These are phyloP conservation scores for Pelargonium citronellum DNA, from an alignment of 441 rosid genomes.

Conservation along the genomic window DNA sequence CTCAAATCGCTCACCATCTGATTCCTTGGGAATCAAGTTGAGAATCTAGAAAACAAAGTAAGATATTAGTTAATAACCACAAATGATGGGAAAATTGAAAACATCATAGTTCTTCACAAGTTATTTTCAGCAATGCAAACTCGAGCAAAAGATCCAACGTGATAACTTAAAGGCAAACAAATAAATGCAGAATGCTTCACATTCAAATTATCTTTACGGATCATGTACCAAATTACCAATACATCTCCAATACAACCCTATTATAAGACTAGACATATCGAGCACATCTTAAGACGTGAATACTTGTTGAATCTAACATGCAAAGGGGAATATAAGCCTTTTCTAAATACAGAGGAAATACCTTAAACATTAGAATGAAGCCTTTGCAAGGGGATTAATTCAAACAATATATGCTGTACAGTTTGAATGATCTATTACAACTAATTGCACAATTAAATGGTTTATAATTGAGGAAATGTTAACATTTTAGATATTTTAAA, in stretches of 20 bases:
- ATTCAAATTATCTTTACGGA: constrained; percentile 1
- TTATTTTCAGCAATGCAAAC: background rate
- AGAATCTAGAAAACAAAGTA: constrained; percentile 51
- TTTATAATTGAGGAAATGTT: background rate
- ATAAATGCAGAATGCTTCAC: too few species aligned
- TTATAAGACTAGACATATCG: background rate
- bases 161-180: too few species aligned
- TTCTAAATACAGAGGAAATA: background rate
- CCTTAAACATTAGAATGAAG: background rate
- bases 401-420: background rate
- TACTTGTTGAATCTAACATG: background rate
- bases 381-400: background rate
- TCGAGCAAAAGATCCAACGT: background rate
- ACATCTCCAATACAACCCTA: constrained; percentile 2
- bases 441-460: background rate
- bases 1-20: constrained; percentile 75
- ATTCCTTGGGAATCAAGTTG: constrained; percentile 73
- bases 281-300: background rate
- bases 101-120: background rate
- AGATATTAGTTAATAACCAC: constrained; percentile 11
- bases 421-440: background rate
- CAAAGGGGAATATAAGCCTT: background rate
- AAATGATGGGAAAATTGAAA: constrained; percentile 2
- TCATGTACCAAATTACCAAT: background rate
- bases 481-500: background rate